These are phyloP conservation scores for Penicillium maclennaniae DNA, from an alignment of 495 filamentous ascomycete genomes.

Conservation along the genomic window DNA sequence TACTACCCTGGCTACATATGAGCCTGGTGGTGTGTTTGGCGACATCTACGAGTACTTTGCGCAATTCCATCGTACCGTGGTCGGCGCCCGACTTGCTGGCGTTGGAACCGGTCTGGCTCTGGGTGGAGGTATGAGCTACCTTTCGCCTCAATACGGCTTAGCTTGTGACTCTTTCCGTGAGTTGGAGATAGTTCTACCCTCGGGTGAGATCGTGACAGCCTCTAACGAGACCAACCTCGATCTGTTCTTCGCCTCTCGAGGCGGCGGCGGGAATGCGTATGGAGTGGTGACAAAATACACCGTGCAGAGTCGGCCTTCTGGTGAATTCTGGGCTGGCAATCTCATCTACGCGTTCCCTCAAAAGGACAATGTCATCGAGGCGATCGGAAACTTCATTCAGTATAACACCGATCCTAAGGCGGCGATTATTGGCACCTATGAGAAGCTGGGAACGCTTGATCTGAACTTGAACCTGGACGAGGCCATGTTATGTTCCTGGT, in stretches of 20 bases:
- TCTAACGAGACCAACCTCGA: slow-evolving; percentile 48
- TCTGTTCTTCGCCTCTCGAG: slow-evolving; percentile 56
- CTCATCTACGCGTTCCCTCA: slow-evolving; percentile 27
- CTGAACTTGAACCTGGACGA: slow-evolving; percentile 28
- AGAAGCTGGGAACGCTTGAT: slow-evolving; percentile 24
- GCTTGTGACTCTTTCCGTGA: slow-evolving; percentile 33
- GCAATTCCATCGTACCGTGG: slow-evolving; percentile 29
- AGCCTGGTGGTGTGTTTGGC: slow-evolving; percentile 30
- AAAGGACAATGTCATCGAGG: slow-evolving; percentile 20
- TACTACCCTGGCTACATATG: slow-evolving; percentile 30
- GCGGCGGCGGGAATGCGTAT: slow-evolving; percentile 49
- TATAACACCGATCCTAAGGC: slow-evolving; percentile 35
- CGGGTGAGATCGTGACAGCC: slow-evolving; percentile 46
- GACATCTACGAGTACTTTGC: slow-evolving; percentile 31
- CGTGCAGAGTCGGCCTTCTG: slow-evolving; percentile 24
- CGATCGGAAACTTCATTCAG: slow-evolving; percentile 28
- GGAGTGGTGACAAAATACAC: slow-evolving; percentile 41
- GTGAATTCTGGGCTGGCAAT: slow-evolving; percentile 29
- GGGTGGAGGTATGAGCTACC: slow-evolving; percentile 33
- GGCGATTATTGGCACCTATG: slow-evolving; percentile 30
- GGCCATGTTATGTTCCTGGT: slow-evolving; percentile 36
- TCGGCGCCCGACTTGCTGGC: slow-evolving; percentile 29
- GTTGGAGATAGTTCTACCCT: slow-evolving; percentile 47
- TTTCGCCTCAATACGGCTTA: slow-evolving; percentile 36
- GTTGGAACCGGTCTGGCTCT: slow-evolving; percentile 33